These are phyloP conservation scores for Cryomyces minteri DNA, from an alignment of 495 filamentous ascomycete genomes.

Conservation along the genomic window DNA sequence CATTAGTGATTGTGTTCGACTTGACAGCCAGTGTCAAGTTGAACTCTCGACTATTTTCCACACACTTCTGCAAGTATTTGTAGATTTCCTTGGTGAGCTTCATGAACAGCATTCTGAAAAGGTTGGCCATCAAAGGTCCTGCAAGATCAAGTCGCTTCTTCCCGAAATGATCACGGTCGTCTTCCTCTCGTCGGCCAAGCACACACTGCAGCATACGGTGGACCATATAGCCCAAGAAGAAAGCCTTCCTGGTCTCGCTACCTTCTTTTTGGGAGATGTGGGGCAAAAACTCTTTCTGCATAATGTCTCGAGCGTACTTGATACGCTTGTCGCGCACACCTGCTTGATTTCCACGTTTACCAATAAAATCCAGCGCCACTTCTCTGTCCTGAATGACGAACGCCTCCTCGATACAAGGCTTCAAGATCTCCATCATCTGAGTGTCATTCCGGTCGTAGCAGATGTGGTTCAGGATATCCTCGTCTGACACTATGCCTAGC, in stretches of 20 bases:
- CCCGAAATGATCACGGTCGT: slow-evolving; percentile 97
- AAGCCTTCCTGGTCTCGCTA: slow-evolving; percentile 92
- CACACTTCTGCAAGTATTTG: slow-evolving; percentile 74
- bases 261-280: slow-evolving; percentile 93
- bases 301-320: slow-evolving; percentile 73
- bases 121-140: slow-evolving; percentile 76
- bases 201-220: slow-evolving; percentile 84
- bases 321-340: slow-evolving; percentile 75
- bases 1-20: slow-evolving; percentile 76
- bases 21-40: slow-evolving; percentile 80
- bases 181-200: slow-evolving; percentile 74
- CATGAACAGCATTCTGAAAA: slow-evolving; percentile 77
- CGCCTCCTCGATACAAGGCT: slow-evolving; percentile 90
- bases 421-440: slow-evolving; percentile 92
- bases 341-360: slow-evolving; percentile 65
- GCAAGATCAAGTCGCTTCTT: slow-evolving; percentile 96
- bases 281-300: slow-evolving; percentile 92
- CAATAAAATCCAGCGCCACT: slow-evolving; percentile 86
- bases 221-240: slow-evolving; percentile 98
- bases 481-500: slow-evolving; percentile 88
- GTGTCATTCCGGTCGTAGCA: slow-evolving; percentile 90
- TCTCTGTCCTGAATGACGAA: slow-evolving; percentile 91
- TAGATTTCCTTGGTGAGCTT: slow-evolving; percentile 79
- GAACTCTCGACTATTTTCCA: slow-evolving; percentile 76
- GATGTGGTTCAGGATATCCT: slow-evolving; percentile 94